Base-by-base conservation (phyloP, 1,139 yeast species). In the Pichia sp. region DNA sequence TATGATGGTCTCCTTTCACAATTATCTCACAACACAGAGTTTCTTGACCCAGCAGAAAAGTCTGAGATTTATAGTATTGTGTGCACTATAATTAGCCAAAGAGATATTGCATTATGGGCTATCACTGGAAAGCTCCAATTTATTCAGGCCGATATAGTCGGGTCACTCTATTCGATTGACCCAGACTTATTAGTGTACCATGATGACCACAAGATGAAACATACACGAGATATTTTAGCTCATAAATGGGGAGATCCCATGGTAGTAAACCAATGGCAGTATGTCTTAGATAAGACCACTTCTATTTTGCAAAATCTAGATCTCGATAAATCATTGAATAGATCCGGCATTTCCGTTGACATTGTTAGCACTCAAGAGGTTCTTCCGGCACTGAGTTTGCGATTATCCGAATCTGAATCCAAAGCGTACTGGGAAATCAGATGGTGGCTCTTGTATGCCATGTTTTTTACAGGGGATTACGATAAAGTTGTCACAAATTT, bases 401-500 rank as follows among this genome's bases (percentile, higher is more conserved):
- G 36, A 15, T 29, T 55, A n/a, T 41, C 52, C 13, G 53, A 48
- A 15, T 13, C 29, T 4, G 61, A 58, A 45, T 51, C 52, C 7
- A 19, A 13, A 6, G 52, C 58, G 4, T 57, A 53, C 34, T 55
- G 53, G 53, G 55, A 53, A n/a, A 50, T 58, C 3, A 52, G 52
- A 38, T 57, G 58, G 56, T 34, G 51, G 48, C 15, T 49, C 5
- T 5, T 58, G 8, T 51, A 40, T 45, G 57, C 58, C 15, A 48
- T 53, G 53, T 58, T 58, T 53, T 34, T 54, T 2, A 16, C 44
- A 6, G 57, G 56, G 8, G 49, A 58, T 36, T 58, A 53, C 42
- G 43, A 52, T 11, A 26, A n/a, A 30, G 56, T 40, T 41, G 52
- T 50, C 30, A 32, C 23, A 19, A 16, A 40, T 6, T 55, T 53